Percentiles rank a stretch among this genome's conserved stretches.
These are phyloP conservation scores for Pleurotus platypus DNA, from an alignment of 768 basidiomycete species.

Conservation along the genomic window DNA sequence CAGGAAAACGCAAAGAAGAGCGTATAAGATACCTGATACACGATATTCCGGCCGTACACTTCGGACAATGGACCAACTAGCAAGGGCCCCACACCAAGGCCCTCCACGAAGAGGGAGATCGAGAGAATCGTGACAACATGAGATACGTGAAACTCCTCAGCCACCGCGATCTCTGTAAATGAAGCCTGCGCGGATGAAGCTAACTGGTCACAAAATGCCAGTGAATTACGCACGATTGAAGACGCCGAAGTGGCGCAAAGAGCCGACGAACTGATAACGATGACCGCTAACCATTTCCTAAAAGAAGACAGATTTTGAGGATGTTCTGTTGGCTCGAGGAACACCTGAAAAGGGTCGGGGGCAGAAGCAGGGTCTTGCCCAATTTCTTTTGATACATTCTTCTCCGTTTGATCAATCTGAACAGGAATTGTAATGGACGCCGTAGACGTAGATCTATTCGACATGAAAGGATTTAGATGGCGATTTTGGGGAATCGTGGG, in stretches of 20 bases:
- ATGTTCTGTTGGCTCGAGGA: constrained; percentile 36
- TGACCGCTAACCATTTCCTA: constrained; percentile 47
- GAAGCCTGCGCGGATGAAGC: constrained; percentile 36
- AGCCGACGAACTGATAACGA: constrained; percentile 42
- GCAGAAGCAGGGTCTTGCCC: background rate
- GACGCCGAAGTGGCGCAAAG: constrained; percentile 54
- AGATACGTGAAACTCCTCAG: constrained; percentile 43
- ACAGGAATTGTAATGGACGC: background rate
- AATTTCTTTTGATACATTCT: background rate
- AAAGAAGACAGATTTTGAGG: constrained; percentile 35
- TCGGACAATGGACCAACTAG: constrained; percentile 54
- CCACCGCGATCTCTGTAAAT: constrained; percentile 59
- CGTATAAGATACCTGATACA: constrained; percentile 60
- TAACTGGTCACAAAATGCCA: too few relatives aligned
- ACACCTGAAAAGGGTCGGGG: constrained; percentile 25
- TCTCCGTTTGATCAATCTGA: background rate
- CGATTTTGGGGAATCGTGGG: too few relatives aligned
- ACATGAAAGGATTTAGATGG: background rate
- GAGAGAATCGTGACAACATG: constrained; percentile 47
- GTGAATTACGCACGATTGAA: constrained; percentile 41
- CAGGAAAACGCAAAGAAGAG: constrained; percentile 63
- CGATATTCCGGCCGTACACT: constrained; percentile 59
- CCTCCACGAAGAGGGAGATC: constrained; percentile 57
- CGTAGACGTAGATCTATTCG: background rate
- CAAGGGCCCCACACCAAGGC: constrained; percentile 51